Evolutionary conservation across 371 early-diverging fungal genomes (phyloP).

Genomic region (Thermomucor indicae-seudaticae): DNA sequence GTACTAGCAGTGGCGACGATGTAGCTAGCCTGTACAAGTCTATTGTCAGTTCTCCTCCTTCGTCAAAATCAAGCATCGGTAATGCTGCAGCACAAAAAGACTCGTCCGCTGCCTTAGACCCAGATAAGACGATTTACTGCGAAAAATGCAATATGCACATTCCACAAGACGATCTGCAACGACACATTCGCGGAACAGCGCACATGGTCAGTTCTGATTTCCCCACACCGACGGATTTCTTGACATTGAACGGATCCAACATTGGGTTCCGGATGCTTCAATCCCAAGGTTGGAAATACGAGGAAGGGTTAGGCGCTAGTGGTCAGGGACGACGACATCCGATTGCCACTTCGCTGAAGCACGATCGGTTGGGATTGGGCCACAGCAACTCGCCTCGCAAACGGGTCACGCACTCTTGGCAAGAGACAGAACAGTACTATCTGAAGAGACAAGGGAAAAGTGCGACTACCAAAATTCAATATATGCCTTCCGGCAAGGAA

Average conservation of each 20-base stretch:
- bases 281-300: constrained; percentile 53
- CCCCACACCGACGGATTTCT: constrained; percentile 11
- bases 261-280: constrained; percentile 46
- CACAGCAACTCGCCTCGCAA: constrained; percentile 13
- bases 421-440: constrained; percentile 14
- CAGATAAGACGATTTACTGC: constrained; percentile 15
- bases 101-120: no score
- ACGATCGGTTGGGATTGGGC: constrained; percentile 46
- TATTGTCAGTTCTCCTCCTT: no score
- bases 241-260: constrained; percentile 23
- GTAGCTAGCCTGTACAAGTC: no score
- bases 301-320: constrained; percentile 44
- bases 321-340: constrained; percentile 47
- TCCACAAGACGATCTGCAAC: constrained; percentile 5
- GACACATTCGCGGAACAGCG: constrained; percentile 27
- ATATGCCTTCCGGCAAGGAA: constrained; percentile 25
- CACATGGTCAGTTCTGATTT: constrained; percentile 21
- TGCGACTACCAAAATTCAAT: neutral
- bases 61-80: no score
- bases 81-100: no score
- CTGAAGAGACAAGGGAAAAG: constrained; percentile 2
- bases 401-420: constrained; percentile 22
- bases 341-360: constrained; percentile 43
- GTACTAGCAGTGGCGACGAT: no score
- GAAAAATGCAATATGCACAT: constrained; percentile 19